Percentiles rank a stretch among this genome's conserved stretches.
Evolutionary conservation across 306 rosid genomes (phyloP).

Genomic region (Amphicarpaea edgeworthii): DNA sequence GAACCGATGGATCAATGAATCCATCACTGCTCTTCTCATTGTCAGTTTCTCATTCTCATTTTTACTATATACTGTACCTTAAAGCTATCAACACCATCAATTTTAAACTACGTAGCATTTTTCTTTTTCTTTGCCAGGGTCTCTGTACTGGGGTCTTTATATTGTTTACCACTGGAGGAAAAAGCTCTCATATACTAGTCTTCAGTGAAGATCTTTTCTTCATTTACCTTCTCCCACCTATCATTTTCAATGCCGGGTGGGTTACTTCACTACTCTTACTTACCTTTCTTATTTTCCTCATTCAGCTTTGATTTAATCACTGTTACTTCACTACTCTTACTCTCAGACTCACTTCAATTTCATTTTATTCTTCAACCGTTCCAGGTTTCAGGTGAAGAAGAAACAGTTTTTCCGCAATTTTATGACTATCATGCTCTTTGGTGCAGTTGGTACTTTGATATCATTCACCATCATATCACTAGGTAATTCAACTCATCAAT

Average conservation of each 20-base stretch:
- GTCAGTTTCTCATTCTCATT: too few species aligned
- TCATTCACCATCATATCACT: slow-evolving; percentile 88
- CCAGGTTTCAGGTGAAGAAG: slow-evolving; percentile 98
- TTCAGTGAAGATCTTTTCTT: slow-evolving; percentile 97
- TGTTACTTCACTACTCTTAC: too few species aligned
- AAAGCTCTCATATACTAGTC: slow-evolving; percentile 82
- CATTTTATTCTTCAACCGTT: slow-evolving; percentile 31
- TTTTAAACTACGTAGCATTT: not conserved
- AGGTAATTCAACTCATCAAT: slow-evolving; percentile 55
- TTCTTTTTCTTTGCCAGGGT: slow-evolving; percentile 61
- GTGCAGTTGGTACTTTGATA: slow-evolving; percentile 92
- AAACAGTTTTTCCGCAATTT: slow-evolving; percentile 94
- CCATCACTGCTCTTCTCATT: slow-evolving; percentile 89
- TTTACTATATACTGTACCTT: too few species aligned
- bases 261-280: slow-evolving; percentile 47
- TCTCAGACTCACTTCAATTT: slow-evolving; percentile 9
- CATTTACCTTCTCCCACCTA: slow-evolving; percentile 95
- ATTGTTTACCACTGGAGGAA: slow-evolving; percentile 77
- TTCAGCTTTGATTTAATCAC: not conserved
- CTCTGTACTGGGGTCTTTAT: slow-evolving; percentile 80
- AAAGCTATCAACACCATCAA: not conserved
- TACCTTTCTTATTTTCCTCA: not conserved
- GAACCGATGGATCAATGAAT: slow-evolving; percentile 90
- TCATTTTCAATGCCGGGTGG: slow-evolving; percentile 99
- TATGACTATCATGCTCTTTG: slow-evolving; percentile 89